Conservation (phyloP, 345 rosid genomes). For the Sapria himalayana region DNA sequence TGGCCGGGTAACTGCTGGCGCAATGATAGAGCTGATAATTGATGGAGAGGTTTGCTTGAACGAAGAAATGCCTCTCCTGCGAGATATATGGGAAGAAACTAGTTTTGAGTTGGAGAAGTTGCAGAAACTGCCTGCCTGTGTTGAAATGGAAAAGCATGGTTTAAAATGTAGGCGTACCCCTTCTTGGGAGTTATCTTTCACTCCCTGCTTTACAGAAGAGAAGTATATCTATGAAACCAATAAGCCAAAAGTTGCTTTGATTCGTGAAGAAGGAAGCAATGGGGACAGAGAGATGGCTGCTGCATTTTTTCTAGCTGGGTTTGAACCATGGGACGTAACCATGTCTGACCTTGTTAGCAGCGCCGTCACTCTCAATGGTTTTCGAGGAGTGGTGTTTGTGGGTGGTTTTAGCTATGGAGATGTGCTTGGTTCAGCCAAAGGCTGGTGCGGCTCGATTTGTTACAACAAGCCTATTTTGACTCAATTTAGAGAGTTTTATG, state of each 20-base stretch:
- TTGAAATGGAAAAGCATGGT: conserved; percentile 71
- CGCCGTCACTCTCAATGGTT: conserved; percentile 33
- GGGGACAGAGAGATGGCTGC: conserved; percentile 97
- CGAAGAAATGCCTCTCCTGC: conserved; percentile 38
- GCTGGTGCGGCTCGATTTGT: conserved; percentile 90
- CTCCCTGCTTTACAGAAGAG: conserved; percentile 46
- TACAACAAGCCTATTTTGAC: conserved; percentile 51
- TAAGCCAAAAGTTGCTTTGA: conserved; percentile 78
- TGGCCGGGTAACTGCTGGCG: conserved; percentile 47
- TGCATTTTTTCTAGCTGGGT: conserved; percentile 70
- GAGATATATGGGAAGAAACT: conserved; percentile 91
- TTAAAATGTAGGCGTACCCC: conserved; percentile 56
- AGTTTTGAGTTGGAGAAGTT: conserved; percentile 67
- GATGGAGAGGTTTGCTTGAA: conserved; percentile 35
- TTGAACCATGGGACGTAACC: conserved; percentile 88
- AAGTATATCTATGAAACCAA: conserved; percentile 27
- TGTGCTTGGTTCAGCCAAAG: conserved; percentile 90
- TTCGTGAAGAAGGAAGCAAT: conserved; percentile 95
- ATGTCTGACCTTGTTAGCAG: conserved; percentile 77
- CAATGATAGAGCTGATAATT: conserved; percentile 32
- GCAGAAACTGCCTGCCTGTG: conserved; percentile 66
- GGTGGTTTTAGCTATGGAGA: conserved; percentile 94
- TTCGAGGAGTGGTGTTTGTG: conserved; percentile 70
- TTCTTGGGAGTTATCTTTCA: conserved; percentile 50
- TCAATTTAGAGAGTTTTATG: conserved; percentile 83